Evolutionary conservation across 2,329 filamentous ascomycete genomes (phyloP).

Genomic region (Microcyclospora tardicrescens): DNA sequence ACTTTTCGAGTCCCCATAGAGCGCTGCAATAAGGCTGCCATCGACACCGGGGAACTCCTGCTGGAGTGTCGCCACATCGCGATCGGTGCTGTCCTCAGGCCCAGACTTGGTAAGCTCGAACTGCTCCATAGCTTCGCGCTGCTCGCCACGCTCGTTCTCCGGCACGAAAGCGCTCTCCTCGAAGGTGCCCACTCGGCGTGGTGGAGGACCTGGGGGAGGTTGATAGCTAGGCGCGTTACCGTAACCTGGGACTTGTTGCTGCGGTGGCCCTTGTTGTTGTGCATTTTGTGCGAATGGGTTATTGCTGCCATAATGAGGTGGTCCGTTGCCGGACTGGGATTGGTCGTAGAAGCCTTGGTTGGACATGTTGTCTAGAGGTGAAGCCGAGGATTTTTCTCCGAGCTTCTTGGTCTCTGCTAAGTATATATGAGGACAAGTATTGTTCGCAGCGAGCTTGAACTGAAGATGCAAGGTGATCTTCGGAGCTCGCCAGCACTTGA

Average conservation of each 20-base stretch:
- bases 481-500: no score
- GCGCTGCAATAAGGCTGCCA: constrained; percentile 31
- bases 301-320: neutral
- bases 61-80: constrained; percentile 29
- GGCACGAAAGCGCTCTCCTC: constrained; percentile 27
- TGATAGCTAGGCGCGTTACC: neutral
- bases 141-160: constrained; percentile 23
- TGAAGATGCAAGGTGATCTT: no score
- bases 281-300: neutral
- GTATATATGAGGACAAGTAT: neutral
- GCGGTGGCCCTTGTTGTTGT: neutral
- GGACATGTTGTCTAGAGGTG: neutral
- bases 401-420: neutral
- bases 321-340: neutral
- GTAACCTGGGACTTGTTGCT: neutral
- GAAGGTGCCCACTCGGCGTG: constrained; percentile 15
- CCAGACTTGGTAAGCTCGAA: constrained; percentile 30
- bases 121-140: constrained; percentile 29
- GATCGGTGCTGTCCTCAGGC: constrained; percentile 26
- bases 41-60: constrained; percentile 33
- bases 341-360: neutral
- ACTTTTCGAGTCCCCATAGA: constrained; percentile 31
- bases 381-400: neutral
- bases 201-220: neutral
- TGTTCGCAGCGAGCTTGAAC: neutral